A percentile compares a stretch with the other conserved stretches of the same genome.
Evolutionary conservation across 768 basidiomycete species (phyloP).

Genomic region (Amanita exitialis): DNA sequence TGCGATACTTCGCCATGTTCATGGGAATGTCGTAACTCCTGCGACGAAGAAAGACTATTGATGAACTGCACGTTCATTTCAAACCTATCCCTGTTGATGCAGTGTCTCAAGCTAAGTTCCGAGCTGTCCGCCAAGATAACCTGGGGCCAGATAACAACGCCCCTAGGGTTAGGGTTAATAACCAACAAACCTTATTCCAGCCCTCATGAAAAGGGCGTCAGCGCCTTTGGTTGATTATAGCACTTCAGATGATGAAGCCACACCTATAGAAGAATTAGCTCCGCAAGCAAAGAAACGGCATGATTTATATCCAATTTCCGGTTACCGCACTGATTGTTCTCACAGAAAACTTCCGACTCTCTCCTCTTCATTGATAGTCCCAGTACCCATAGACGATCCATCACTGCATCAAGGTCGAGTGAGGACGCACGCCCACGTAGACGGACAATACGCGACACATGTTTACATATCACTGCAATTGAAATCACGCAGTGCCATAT

Average conservation of each 20-base stretch:
- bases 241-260: conserved; percentile 37
- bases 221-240: conserved; percentile 36
- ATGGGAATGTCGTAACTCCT: conserved; percentile 41
- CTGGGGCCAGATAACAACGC: not conserved
- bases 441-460: conserved; percentile 79
- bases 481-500: conserved; percentile 30
- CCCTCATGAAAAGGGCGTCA: conserved; percentile 29
- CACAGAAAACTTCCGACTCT: conserved; percentile 56
- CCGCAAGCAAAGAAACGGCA: conserved; percentile 33
- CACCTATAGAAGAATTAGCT: not conserved
- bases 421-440: conserved; percentile 68
- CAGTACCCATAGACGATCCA: conserved; percentile 61
- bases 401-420: conserved; percentile 76
- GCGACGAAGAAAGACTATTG: conserved; percentile 44
- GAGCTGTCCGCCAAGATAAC: too few relatives aligned
- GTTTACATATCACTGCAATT: conserved; percentile 61
- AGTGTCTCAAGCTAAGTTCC: not conserved
- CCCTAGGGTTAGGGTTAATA: conserved; percentile 17
- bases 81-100: not conserved
- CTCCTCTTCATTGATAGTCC: conserved; percentile 33
- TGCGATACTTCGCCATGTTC: conserved; percentile 43
- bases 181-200: not conserved
- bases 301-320: not conserved
- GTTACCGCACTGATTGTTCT: not conserved
- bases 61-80: conserved; percentile 66